These are phyloP conservation scores for Kodamaea laetipori DNA, from an alignment of 805 yeast species.

Conservation along the genomic window DNA sequence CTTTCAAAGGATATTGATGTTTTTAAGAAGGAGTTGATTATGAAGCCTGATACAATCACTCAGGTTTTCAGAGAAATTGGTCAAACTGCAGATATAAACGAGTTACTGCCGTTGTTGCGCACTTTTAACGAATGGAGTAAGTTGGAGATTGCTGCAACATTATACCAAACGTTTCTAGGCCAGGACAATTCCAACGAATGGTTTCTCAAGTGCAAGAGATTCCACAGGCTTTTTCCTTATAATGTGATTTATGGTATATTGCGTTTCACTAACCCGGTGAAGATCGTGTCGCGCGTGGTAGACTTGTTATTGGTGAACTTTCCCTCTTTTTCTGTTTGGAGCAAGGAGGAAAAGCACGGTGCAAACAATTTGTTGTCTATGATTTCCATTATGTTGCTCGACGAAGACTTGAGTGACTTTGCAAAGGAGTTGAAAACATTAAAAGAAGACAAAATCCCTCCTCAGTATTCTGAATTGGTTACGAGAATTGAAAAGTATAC, in stretches of 20 bases:
- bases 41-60: constrained; percentile 54
- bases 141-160: constrained; percentile 79
- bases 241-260: constrained; percentile 72
- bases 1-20: constrained; percentile 59
- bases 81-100: constrained; percentile 48
- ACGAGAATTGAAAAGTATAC: constrained; percentile 30
- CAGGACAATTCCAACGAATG: constrained; percentile 80
- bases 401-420: constrained; percentile 72
- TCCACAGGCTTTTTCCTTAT: constrained; percentile 84
- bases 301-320: constrained; percentile 69
- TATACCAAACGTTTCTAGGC: constrained; percentile 78
- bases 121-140: constrained; percentile 81
- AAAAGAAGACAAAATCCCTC: constrained; percentile 38
- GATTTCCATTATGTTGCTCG: constrained; percentile 68
- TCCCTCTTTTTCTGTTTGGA: constrained; percentile 28
- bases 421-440: constrained; percentile 54
- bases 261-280: constrained; percentile 83
- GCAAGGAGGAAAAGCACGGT: constrained; percentile 14
- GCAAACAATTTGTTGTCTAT: constrained; percentile 59
- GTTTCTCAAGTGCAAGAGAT: constrained; percentile 64
- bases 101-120: constrained; percentile 65
- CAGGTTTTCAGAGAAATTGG: constrained; percentile 69
- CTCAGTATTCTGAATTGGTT: constrained; percentile 28
- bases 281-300: constrained; percentile 74
- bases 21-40: constrained; percentile 56